A percentile compares a stretch with the other conserved stretches of the same genome.
Evolutionary conservation across 2,329 filamentous ascomycete species (phyloP).

Genomic region (Botrytis hyacinthi): DNA sequence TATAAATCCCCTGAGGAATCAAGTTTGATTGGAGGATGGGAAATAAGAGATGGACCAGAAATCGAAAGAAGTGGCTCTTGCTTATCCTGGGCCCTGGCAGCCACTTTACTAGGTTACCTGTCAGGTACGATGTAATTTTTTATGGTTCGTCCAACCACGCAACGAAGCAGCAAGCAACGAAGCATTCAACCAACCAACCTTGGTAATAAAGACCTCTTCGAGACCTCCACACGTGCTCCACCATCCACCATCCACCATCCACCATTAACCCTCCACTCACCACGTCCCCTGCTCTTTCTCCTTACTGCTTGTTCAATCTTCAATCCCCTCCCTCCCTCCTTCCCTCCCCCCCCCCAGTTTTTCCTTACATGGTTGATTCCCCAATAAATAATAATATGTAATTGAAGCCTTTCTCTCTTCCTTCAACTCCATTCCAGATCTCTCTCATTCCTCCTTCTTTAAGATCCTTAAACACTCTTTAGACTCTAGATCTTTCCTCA

Average conservation of each 20-base stretch:
- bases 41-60: neutral
- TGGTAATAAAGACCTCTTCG: neutral
- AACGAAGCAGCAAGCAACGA: no score
- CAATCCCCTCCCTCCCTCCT: neutral
- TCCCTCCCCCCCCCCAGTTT: neutral
- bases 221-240: neutral
- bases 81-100: neutral
- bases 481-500: neutral
- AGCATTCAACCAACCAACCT: neutral
- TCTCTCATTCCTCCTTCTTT: neutral
- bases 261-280: neutral
- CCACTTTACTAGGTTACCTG: neutral
- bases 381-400: conserved; percentile 10
- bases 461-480: neutral
- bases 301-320: neutral
- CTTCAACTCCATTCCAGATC: neutral
- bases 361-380: neutral
- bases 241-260: neutral
- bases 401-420: neutral
- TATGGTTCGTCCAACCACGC: neutral
- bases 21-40: neutral
- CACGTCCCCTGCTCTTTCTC: neutral
- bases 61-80: neutral
- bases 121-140: neutral
- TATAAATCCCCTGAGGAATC: neutral